These are phyloP conservation scores for Novymonas esmeraldas DNA, from an alignment of 208 protist genomes.

Conservation along the genomic window DNA sequence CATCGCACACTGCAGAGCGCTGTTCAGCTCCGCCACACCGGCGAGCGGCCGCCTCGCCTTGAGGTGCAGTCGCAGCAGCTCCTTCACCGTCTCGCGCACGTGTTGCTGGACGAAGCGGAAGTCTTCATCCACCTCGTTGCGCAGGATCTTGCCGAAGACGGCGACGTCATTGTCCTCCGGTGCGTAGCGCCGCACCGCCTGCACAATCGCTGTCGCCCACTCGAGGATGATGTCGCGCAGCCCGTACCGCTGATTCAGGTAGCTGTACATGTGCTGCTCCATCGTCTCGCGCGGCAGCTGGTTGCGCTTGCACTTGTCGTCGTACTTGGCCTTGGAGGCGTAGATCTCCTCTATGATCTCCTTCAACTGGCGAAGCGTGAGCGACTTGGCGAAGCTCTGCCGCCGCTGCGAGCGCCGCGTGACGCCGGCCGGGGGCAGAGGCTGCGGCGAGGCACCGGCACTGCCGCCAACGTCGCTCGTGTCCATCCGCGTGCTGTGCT, in stretches of 20 bases:
- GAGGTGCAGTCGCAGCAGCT: slow-evolving; percentile 78
- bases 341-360: slow-evolving; percentile 90
- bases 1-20: slow-evolving; percentile 54
- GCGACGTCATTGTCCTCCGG: slow-evolving; percentile 89
- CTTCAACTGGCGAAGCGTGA: slow-evolving; percentile 79
- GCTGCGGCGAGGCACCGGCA: slow-evolving; percentile 22
- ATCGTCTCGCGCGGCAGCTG: slow-evolving; percentile 89
- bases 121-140: slow-evolving; percentile 93
- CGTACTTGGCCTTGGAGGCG: slow-evolving; percentile 86
- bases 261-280: slow-evolving; percentile 94
- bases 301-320: slow-evolving; percentile 77
- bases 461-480: not conserved
- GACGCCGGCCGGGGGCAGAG: slow-evolving; percentile 10
- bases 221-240: slow-evolving; percentile 85
- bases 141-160: slow-evolving; percentile 90
- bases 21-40: slow-evolving; percentile 55
- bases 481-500: not conserved
- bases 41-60: slow-evolving; percentile 53
- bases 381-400: slow-evolving; percentile 37
- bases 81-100: slow-evolving; percentile 80
- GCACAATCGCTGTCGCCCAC: slow-evolving; percentile 74
- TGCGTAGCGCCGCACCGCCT: slow-evolving; percentile 70
- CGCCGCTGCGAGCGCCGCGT: slow-evolving; percentile 11
- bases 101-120: slow-evolving; percentile 90
- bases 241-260: slow-evolving; percentile 90